Percentiles rank a stretch among this genome's conserved stretches.
Evolutionary conservation across 2,329 filamentous ascomycete species (phyloP).

Genomic region (Paracorniculantispora psalliotae): DNA sequence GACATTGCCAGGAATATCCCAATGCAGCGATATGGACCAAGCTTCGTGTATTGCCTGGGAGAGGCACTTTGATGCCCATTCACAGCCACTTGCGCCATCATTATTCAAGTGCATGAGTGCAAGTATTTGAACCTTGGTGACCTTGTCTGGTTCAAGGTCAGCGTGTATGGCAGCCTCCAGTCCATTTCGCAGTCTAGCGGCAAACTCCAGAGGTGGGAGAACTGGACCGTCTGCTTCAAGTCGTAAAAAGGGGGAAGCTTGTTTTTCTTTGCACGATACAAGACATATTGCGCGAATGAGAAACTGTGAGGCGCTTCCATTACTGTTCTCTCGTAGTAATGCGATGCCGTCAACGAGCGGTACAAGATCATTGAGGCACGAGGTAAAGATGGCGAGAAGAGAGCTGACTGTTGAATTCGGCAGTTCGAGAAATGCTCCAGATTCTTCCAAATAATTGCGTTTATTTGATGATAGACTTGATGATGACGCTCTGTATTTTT

Average conservation of each 20-base stretch:
- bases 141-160: conserved; percentile 21
- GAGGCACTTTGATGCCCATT: conserved; percentile 20
- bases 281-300: conserved; percentile 22
- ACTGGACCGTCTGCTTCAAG: conserved; percentile 14
- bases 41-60: conserved; percentile 23
- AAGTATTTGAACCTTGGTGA: conserved; percentile 21
- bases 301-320: conserved; percentile 18
- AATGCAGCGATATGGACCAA: conserved; percentile 22
- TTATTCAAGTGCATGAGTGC: conserved; percentile 24
- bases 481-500: conserved; percentile 5
- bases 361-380: conserved; percentile 17
- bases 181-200: conserved; percentile 16
- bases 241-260: conserved; percentile 21
- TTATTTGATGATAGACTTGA: conserved; percentile 10
- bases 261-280: conserved; percentile 20
- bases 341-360: conserved; percentile 16
- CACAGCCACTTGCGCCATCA: conserved; percentile 19
- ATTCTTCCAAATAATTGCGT: conserved; percentile 16
- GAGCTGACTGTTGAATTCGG: conserved; percentile 16
- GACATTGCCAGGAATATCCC: conserved; percentile 16
- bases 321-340: conserved; percentile 17
- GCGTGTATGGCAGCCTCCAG: conserved; percentile 23
- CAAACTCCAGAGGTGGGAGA: conserved; percentile 17
- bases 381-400: conserved; percentile 16
- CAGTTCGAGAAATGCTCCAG: conserved; percentile 15